Evolutionary conservation across 257 asterid species (phyloP).

Genomic region (Nicotiana sylvestris): DNA sequence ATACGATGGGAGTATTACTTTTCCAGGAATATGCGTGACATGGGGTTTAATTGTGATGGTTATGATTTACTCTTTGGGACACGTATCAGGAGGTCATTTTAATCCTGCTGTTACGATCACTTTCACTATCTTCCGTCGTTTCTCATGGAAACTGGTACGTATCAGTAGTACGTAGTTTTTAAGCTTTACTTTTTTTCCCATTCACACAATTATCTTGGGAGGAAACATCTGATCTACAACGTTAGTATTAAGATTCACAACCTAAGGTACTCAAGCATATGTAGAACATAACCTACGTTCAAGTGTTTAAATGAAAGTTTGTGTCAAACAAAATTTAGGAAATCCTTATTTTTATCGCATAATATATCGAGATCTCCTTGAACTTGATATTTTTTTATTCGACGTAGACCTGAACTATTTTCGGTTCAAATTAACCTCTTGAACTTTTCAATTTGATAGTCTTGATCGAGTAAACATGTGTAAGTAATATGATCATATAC

Average conservation of each 20-base stretch:
- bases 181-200: neutral
- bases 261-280: too few relatives aligned
- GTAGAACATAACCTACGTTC: too few relatives aligned
- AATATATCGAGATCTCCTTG: too few relatives aligned
- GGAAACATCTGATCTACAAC: neutral
- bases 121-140: conserved; percentile 44
- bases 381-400: too few relatives aligned
- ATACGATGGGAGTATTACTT: conserved; percentile 44
- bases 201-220: neutral
- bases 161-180: neutral
- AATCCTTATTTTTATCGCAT: too few relatives aligned
- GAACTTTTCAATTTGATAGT: too few relatives aligned
- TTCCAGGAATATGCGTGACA: conserved; percentile 62
- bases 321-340: too few relatives aligned
- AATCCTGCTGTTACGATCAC: conserved; percentile 74
- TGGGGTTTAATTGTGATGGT: conserved; percentile 82
- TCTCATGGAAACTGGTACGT: conserved; percentile 63
- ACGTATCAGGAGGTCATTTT: conserved; percentile 78
- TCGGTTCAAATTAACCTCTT: too few relatives aligned
- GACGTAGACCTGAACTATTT: too few relatives aligned
- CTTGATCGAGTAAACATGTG: too few relatives aligned
- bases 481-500: too few relatives aligned
- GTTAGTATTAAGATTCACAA: neutral
- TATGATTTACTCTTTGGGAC: conserved; percentile 65
- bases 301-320: too few relatives aligned